Evolutionary conservation across 768 basidiomycete genomes (phyloP).

Genomic region (Hortiboletus campestris): DNA sequence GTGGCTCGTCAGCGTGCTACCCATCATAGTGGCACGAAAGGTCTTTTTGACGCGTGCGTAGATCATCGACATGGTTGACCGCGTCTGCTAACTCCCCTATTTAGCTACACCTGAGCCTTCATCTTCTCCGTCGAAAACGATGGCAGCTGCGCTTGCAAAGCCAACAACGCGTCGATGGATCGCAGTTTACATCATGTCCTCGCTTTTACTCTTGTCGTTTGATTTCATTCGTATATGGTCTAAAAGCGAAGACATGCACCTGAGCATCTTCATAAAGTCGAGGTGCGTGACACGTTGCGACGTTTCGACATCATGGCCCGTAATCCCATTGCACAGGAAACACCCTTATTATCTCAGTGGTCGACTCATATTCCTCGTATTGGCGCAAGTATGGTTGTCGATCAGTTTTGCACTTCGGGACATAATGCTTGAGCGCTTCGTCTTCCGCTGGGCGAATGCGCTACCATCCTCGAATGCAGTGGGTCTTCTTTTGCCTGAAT

Average conservation of each 20-base stretch:
- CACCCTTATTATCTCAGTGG: slow-evolving; percentile 76
- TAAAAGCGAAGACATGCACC: slow-evolving; percentile 36
- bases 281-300: slow-evolving; percentile 40
- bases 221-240: slow-evolving; percentile 39
- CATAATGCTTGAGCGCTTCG: slow-evolving; percentile 61
- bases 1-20: slow-evolving; percentile 57
- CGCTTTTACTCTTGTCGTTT: slow-evolving; percentile 41
- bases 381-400: slow-evolving; percentile 51
- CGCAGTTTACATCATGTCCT: slow-evolving; percentile 46
- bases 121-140: slow-evolving; percentile 49
- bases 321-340: slow-evolving; percentile 45
- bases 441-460: slow-evolving; percentile 41
- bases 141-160: slow-evolving; percentile 48
- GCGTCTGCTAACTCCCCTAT: background rate
- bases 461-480: slow-evolving; percentile 18
- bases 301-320: background rate
- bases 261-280: slow-evolving; percentile 65
- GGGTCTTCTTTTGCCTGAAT: background rate
- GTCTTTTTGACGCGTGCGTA: slow-evolving; percentile 55
- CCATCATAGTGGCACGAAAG: slow-evolving; percentile 58
- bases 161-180: slow-evolving; percentile 45
- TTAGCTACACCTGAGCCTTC: slow-evolving; percentile 48
- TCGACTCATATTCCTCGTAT: slow-evolving; percentile 55
- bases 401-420: slow-evolving; percentile 52
- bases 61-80: background rate